Evolutionary conservation across 192 early-diverging fungal species (phyloP).

Genomic region (Mortierella hygrophila): DNA sequence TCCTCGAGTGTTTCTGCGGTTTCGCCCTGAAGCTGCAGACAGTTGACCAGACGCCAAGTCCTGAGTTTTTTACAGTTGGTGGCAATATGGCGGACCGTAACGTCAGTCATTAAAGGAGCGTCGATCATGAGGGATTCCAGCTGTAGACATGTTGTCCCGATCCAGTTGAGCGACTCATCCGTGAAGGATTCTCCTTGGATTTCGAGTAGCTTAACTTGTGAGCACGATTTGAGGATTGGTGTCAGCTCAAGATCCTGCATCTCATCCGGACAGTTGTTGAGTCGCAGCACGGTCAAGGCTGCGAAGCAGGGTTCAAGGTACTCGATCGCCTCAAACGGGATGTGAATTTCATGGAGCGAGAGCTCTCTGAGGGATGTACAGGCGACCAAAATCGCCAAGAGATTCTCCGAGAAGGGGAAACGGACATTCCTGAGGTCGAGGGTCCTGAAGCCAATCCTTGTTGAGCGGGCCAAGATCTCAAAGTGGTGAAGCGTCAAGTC

Average conservation of each 20-base stretch:
- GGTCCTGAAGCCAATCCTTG: slow-evolving; percentile 34
- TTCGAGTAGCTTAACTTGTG: slow-evolving; percentile 30
- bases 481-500: slow-evolving; percentile 25
- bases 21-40: slow-evolving; percentile 4
- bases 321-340: slow-evolving; percentile 16
- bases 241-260: slow-evolving; percentile 26
- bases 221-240: slow-evolving; percentile 10
- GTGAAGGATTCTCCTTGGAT: slow-evolving; percentile 43
- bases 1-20: slow-evolving; percentile 12
- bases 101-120: slow-evolving; percentile 28
- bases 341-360: slow-evolving; percentile 8
- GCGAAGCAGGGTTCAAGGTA: slow-evolving; percentile 33
- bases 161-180: slow-evolving; percentile 34
- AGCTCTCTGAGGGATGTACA: slow-evolving; percentile 22
- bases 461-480: slow-evolving; percentile 50
- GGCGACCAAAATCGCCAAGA: slow-evolving; percentile 36
- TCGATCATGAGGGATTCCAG: slow-evolving; percentile 32
- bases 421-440: slow-evolving; percentile 29
- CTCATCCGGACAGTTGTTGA: slow-evolving; percentile 27
- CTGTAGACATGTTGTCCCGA: slow-evolving; percentile 25
- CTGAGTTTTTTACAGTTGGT: slow-evolving; percentile 16
- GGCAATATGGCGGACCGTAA: slow-evolving; percentile 18
- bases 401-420: slow-evolving; percentile 34
- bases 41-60: slow-evolving; percentile 37
- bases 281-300: slow-evolving; percentile 15